These are phyloP conservation scores for Microcera coccophila DNA, from an alignment of 2,329 filamentous ascomycete genomes.

Conservation along the genomic window DNA sequence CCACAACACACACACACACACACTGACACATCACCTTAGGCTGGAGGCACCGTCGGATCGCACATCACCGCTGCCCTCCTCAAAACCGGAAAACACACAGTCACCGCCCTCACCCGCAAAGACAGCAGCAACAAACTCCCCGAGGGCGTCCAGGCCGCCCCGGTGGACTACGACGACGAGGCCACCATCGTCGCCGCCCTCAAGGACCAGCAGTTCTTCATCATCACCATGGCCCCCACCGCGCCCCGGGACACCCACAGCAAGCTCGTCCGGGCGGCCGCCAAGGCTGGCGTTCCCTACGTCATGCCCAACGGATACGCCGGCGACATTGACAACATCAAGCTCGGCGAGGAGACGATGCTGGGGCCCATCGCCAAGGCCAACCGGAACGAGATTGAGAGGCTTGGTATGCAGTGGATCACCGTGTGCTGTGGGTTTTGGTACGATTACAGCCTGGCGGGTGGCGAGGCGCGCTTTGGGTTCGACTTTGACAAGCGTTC, in stretches of 20 bases:
- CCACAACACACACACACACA: slow-evolving; percentile 20
- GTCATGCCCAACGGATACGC: slow-evolving; percentile 44
- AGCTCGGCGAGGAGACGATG: background rate
- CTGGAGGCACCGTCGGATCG: slow-evolving; percentile 33
- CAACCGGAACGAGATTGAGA: background rate
- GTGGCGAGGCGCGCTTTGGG: slow-evolving; percentile 34
- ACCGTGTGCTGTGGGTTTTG: slow-evolving; percentile 51
- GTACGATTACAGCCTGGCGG: slow-evolving; percentile 48
- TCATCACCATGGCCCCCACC: slow-evolving; percentile 40
- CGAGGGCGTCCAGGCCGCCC: slow-evolving; percentile 34
- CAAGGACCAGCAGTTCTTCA: slow-evolving; percentile 46
- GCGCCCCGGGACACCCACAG: slow-evolving; percentile 37
- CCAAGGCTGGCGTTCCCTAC: slow-evolving; percentile 42
- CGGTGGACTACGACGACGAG: slow-evolving; percentile 40
- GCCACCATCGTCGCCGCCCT: slow-evolving; percentile 44
- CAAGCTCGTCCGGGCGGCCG: slow-evolving; percentile 43
- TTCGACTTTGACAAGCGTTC: slow-evolving; percentile 49
- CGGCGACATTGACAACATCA: slow-evolving; percentile 29
- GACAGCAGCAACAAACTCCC: slow-evolving; percentile 39
- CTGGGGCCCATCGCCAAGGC: background rate
- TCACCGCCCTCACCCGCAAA: slow-evolving; percentile 46
- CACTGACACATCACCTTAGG: slow-evolving; percentile 25
- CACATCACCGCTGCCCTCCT: slow-evolving; percentile 38
- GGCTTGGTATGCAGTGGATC: slow-evolving; percentile 21
- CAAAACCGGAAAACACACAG: slow-evolving; percentile 41